Evolutionary conservation across 2,329 filamentous ascomycete genomes (phyloP).

Genomic region (Nannizzia gypsea): DNA sequence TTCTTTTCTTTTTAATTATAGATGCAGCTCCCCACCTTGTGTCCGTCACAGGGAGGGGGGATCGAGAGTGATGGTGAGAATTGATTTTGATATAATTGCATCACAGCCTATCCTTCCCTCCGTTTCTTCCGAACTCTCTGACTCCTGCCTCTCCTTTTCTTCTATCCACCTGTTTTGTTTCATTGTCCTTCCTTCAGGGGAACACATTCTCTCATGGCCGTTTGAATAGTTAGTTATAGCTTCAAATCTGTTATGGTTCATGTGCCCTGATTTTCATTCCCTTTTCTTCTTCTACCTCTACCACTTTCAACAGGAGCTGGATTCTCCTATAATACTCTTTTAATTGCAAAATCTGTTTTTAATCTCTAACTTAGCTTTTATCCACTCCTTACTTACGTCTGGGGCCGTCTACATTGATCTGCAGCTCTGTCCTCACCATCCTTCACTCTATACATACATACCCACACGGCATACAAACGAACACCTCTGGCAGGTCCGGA

Average conservation of each 20-base stretch:
- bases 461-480: background rate
- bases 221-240: background rate
- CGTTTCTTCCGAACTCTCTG: background rate
- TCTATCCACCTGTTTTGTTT: background rate
- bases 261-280: background rate
- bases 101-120: background rate
- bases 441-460: background rate
- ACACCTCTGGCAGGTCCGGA: background rate
- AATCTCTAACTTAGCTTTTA: background rate
- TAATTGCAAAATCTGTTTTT: background rate
- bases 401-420: background rate
- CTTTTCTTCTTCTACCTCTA: background rate
- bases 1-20: background rate
- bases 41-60: background rate
- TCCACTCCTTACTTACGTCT: background rate
- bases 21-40: background rate
- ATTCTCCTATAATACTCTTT: slow-evolving; percentile 3
- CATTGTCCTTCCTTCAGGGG: background rate
- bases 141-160: background rate
- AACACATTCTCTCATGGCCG: background rate
- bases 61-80: background rate
- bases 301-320: slow-evolving; percentile 1
- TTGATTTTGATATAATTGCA: background rate
- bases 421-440: background rate
- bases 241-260: background rate